These are phyloP conservation scores for Euphorbia tirucalli DNA, from an alignment of 345 rosid species.

Conservation along the genomic window DNA sequence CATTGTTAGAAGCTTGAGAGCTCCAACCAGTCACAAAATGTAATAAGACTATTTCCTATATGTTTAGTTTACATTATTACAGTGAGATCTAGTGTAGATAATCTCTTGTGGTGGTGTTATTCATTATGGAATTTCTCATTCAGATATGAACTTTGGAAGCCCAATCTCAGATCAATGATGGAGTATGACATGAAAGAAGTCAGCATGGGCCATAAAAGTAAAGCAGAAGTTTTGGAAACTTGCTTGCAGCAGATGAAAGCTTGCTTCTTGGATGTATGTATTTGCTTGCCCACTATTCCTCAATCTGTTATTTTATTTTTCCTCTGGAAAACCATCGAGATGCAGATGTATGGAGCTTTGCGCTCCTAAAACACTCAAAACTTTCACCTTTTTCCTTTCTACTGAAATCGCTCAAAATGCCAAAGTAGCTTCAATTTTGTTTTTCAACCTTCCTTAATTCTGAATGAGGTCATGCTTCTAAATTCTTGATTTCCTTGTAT, in stretches of 20 bases:
- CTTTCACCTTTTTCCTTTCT: neutral
- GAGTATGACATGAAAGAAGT: constrained; percentile 94
- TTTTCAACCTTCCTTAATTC: neutral
- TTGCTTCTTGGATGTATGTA: constrained; percentile 89
- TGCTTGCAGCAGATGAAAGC: constrained; percentile 98
- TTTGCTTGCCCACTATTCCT: neutral
- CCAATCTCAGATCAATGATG: constrained; percentile 93
- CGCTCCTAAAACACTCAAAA: neutral
- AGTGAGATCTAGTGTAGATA: neutral
- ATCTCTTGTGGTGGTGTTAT: constrained; percentile 8
- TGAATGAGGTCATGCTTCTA: neutral
- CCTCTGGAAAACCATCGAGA: neutral
- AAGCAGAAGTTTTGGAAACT: constrained; percentile 73
- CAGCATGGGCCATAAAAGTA: constrained; percentile 74
- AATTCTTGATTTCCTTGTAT: neutral
- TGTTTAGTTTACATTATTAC: neutral
- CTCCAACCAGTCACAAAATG: neutral
- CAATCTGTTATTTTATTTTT: neutral
- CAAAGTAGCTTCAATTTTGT: neutral
- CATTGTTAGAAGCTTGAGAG: neutral
- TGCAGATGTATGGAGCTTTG: neutral
- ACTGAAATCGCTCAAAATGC: neutral
- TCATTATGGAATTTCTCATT: constrained; percentile 14
- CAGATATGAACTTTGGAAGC: constrained; percentile 97
- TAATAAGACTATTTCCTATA: neutral